These are phyloP conservation scores for Earliella scabrosa DNA, from an alignment of 1,284 basidiomycete genomes.

Conservation along the genomic window DNA sequence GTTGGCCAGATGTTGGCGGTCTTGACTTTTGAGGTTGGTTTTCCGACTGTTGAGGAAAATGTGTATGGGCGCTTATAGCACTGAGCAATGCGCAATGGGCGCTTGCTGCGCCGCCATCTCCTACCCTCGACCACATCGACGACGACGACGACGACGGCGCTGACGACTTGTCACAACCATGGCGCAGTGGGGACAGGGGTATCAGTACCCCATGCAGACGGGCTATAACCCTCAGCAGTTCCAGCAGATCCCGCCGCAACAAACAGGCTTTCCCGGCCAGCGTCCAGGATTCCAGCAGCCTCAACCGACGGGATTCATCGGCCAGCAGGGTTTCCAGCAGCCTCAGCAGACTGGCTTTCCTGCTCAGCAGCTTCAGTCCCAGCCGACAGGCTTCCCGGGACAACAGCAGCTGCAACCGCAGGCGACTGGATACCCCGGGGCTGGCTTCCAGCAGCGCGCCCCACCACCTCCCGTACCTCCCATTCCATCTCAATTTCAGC, in stretches of 20 bases:
- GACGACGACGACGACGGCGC: constrained; percentile 13
- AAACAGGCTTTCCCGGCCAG: constrained; percentile 40
- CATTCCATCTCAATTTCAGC: constrained; percentile 61
- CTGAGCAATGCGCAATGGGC: constrained; percentile 8
- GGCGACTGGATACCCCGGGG: constrained; percentile 38
- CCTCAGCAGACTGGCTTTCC: constrained; percentile 54
- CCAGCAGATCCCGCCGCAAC: constrained; percentile 47
- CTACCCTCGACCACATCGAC: background rate
- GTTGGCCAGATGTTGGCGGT: too few relatives aligned
- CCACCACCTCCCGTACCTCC: constrained; percentile 66
- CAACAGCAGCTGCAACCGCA: constrained; percentile 38
- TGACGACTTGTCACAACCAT: constrained; percentile 33
- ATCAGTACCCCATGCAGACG: constrained; percentile 61
- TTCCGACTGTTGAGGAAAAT: too few relatives aligned
- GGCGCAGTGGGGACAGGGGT: constrained; percentile 70
- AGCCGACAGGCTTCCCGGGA: constrained; percentile 38
- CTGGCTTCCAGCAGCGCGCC: constrained; percentile 54
- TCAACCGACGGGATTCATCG: constrained; percentile 41
- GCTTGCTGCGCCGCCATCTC: background rate
- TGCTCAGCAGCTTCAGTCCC: constrained; percentile 39
- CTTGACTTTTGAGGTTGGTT: too few relatives aligned
- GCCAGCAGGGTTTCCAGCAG: constrained; percentile 40
- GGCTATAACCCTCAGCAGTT: constrained; percentile 54
- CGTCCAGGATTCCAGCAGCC: constrained; percentile 43
- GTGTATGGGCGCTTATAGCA: too few relatives aligned